Percentiles rank a stretch among this genome's conserved stretches.
Evolutionary conservation across 2,329 filamentous ascomycete genomes (phyloP).

Genomic region (Colletotrichum sp.): DNA sequence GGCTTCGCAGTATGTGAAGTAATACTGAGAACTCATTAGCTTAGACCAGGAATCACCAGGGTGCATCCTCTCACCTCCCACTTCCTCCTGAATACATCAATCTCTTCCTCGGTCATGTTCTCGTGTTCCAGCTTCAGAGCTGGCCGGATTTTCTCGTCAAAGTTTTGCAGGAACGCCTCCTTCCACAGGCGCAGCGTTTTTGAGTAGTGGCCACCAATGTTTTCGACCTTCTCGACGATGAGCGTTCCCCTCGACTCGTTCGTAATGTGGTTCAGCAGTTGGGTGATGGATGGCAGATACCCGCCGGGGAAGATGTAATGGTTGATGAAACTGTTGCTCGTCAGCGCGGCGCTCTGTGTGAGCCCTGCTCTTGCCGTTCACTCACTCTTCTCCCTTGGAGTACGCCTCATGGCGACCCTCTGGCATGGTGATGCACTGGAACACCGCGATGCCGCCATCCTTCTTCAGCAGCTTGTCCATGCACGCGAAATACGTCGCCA

Average conservation of each 20-base stretch:
- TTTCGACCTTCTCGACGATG: constrained; percentile 71
- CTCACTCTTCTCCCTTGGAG: constrained; percentile 66
- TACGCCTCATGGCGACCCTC: constrained; percentile 72
- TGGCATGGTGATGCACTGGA: constrained; percentile 81
- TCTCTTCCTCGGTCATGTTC: constrained; percentile 63
- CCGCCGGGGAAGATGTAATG: constrained; percentile 83
- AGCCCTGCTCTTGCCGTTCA: not conserved
- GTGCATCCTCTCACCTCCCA: constrained; percentile 62
- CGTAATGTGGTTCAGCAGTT: constrained; percentile 64
- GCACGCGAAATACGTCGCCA: constrained; percentile 70
- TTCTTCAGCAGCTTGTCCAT: constrained; percentile 69
- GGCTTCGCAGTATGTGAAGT: constrained; percentile 78
- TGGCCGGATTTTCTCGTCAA: constrained; percentile 63
- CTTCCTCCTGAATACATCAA: constrained; percentile 72
- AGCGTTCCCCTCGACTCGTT: constrained; percentile 65
- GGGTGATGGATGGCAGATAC: constrained; percentile 65
- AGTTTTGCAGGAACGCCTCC: constrained; percentile 68
- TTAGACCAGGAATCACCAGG: not conserved
- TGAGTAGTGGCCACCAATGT: constrained; percentile 77
- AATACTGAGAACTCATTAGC: constrained; percentile 56
- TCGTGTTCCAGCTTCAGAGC: constrained; percentile 64
- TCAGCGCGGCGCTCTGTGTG: not conserved
- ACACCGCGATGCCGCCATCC: constrained; percentile 70
- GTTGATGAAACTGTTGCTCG: constrained; percentile 64
- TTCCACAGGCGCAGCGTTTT: constrained; percentile 73